phyloP scores from a whole-genome alignment of 2,329 filamentous ascomycete genomes.

The Corynespora cassiicola region DNA sequence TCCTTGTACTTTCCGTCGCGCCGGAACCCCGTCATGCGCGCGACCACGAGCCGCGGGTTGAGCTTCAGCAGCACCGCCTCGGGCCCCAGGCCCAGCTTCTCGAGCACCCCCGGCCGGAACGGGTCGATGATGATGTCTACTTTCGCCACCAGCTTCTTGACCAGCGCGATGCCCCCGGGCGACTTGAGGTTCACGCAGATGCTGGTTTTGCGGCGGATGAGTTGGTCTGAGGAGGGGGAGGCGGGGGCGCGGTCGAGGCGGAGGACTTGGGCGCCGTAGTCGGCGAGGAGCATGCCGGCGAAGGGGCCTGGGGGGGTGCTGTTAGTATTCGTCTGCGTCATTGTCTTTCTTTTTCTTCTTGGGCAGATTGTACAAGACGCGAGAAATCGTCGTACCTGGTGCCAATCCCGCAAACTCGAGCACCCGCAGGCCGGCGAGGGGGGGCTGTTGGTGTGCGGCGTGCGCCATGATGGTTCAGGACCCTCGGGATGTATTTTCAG shows the following conservation, averaged over 20 bases:
- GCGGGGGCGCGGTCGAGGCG: slow-evolving; percentile 74
- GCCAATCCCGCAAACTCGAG: slow-evolving; percentile 71
- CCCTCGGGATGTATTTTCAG: background rate
- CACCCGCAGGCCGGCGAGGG: slow-evolving; percentile 65
- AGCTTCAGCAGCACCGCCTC: slow-evolving; percentile 65
- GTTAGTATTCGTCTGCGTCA: slow-evolving; percentile 1
- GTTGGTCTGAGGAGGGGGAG: slow-evolving; percentile 69
- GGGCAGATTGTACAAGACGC: slow-evolving; percentile 40
- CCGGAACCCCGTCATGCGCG: slow-evolving; percentile 87
- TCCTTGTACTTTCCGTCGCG: slow-evolving; percentile 82
- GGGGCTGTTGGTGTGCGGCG: slow-evolving; percentile 49
- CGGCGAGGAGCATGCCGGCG: slow-evolving; percentile 81
- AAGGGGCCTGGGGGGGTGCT: slow-evolving; percentile 70
- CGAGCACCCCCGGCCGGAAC: slow-evolving; percentile 88
- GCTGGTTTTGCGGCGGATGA: slow-evolving; percentile 82
- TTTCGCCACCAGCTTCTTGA: slow-evolving; percentile 67
- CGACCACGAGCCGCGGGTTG: slow-evolving; percentile 81
- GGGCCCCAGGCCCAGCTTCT: slow-evolving; percentile 81
- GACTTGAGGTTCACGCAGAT: slow-evolving; percentile 82
- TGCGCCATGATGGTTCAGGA: slow-evolving; percentile 31
- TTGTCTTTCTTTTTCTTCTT: slow-evolving; percentile 5
- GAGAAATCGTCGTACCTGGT: slow-evolving; percentile 58
- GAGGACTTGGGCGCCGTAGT: slow-evolving; percentile 84
- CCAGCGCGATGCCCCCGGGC: slow-evolving; percentile 65
- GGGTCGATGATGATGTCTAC: slow-evolving; percentile 90